A percentile compares a stretch with the other conserved stretches of the same genome.
Conservation (phyloP, 202 grass and related monocot genomes). For the Cymbopogon flexuosus region DNA sequence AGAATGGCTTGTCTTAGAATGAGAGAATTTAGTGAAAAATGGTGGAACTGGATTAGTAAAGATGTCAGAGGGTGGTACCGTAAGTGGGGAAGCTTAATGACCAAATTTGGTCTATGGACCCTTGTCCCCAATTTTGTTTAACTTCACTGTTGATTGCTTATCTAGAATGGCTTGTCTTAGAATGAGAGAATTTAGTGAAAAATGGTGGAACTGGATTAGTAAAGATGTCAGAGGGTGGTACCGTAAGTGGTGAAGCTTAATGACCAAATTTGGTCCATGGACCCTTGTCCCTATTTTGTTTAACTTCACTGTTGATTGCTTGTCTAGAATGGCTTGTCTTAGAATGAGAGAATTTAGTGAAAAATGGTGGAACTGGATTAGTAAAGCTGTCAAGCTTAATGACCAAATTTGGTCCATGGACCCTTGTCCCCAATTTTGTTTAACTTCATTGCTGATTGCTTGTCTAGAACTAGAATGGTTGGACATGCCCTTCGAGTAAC, state of each 20-base stretch:
- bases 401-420: too few species aligned
- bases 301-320: neutral
- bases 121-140: neutral
- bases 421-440: neutral
- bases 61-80: too few species aligned
- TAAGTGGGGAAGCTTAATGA: neutral
- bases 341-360: neutral
- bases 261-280: too few species aligned
- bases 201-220: neutral
- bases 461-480: too few species aligned
- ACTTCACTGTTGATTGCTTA: neutral
- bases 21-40: neutral
- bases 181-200: neutral
- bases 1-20: neutral
- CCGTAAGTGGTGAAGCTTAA: too few species aligned
- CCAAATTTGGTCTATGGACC: too few species aligned
- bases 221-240: neutral
- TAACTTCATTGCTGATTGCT: neutral
- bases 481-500: neutral
- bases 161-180: neutral
- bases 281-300: neutral
- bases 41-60: neutral
- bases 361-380: neutral
- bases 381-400: too few species aligned
- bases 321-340: neutral